These are phyloP conservation scores for Mercurialis annua DNA, from an alignment of 345 rosid species.

Conservation along the genomic window DNA sequence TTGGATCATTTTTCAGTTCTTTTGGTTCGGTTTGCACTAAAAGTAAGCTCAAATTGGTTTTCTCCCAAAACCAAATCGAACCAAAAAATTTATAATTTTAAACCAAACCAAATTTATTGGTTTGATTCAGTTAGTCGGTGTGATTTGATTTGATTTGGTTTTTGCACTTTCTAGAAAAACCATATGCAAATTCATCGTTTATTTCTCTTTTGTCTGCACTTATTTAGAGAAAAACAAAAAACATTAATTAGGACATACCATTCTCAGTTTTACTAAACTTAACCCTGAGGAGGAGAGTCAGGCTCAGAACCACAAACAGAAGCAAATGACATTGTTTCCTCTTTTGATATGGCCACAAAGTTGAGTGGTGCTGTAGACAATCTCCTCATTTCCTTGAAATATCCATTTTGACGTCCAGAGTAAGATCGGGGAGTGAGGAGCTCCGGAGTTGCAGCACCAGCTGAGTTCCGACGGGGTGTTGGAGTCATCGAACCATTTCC, in stretches of 20 bases:
- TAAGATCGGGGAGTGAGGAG: conserved; percentile 85
- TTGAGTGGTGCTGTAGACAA: conserved; percentile 75
- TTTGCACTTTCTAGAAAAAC: neutral
- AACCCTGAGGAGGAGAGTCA: conserved; percentile 75
- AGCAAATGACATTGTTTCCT: conserved; percentile 82
- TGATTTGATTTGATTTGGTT: no score
- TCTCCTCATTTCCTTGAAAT: conserved; percentile 82
- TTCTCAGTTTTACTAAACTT: conserved; percentile 17
- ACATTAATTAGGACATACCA: conserved; percentile 25
- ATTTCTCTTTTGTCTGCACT: neutral
- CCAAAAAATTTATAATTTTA: no score
- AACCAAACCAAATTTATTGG: no score
- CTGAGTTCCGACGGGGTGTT: conserved; percentile 75
- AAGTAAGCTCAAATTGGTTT: no score
- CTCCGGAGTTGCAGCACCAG: conserved; percentile 72
- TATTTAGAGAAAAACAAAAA: neutral
- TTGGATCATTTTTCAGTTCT: no score
- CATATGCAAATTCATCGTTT: neutral
- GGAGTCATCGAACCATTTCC: conserved; percentile 93
- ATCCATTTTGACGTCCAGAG: conserved; percentile 86
- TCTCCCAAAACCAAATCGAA: no score
- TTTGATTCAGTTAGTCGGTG: no score
- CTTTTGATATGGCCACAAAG: conserved; percentile 82
- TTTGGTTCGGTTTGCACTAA: no score
- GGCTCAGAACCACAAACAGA: conserved; percentile 79